Evolutionary conservation across 2,329 filamentous ascomycete genomes (phyloP).

Genomic region (Phyllosticta citrichinensis): DNA sequence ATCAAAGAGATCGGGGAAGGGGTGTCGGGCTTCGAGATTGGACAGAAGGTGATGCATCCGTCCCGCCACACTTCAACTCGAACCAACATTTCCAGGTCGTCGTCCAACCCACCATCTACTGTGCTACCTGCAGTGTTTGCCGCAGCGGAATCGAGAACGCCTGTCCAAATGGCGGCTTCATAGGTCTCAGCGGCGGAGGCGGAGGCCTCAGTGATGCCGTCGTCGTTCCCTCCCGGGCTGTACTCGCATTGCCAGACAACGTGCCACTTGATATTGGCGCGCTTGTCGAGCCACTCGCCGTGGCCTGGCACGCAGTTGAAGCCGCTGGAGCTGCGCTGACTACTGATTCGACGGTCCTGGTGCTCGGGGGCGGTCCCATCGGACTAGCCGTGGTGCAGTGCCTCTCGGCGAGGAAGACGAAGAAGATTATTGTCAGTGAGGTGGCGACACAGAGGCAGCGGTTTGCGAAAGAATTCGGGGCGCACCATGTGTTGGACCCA

Average conservation of each 20-base stretch:
- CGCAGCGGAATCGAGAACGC: conserved; percentile 44
- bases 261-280: conserved; percentile 45
- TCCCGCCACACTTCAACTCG: background rate
- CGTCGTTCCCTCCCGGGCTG: conserved; percentile 40
- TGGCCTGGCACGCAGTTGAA: conserved; percentile 50
- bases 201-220: conserved; percentile 48
- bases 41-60: conserved; percentile 28
- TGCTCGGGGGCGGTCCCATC: conserved; percentile 54
- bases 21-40: conserved; percentile 39
- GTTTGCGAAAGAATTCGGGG: conserved; percentile 46
- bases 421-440: conserved; percentile 49
- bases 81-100: conserved; percentile 31
- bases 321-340: background rate
- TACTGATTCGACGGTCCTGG: conserved; percentile 38
- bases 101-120: conserved; percentile 51
- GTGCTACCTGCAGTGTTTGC: conserved; percentile 48
- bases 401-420: conserved; percentile 44
- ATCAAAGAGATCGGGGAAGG: conserved; percentile 48
- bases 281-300: conserved; percentile 52
- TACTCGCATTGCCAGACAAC: conserved; percentile 42
- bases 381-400: conserved; percentile 51
- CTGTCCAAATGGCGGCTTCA: conserved; percentile 47
- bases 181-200: conserved; percentile 40
- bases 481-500: conserved; percentile 45
- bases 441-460: conserved; percentile 40